A percentile compares a stretch with the other conserved stretches of the same genome.
Conservation (phyloP, 208 protist genomes). For the Endotrypanum monterogeii region DNA sequence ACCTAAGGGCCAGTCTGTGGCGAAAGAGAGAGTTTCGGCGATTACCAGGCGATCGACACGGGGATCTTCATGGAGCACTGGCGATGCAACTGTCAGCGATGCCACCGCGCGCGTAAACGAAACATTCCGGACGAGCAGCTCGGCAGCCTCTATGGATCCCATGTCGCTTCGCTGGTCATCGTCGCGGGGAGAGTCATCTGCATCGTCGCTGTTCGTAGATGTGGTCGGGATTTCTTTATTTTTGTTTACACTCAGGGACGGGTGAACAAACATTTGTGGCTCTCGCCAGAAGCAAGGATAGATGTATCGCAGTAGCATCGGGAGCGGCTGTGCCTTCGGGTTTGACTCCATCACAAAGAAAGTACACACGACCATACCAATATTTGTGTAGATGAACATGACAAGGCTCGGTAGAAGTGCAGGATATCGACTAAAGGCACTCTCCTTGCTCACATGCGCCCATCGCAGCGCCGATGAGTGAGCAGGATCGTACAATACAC, state of each 20-base stretch:
- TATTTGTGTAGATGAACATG: slow-evolving; percentile 56
- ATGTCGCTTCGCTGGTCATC: slow-evolving; percentile 8
- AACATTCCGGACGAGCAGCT: slow-evolving; percentile 7
- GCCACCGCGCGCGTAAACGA: slow-evolving; percentile 9
- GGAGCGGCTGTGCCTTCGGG: slow-evolving; percentile 46
- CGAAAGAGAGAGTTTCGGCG: slow-evolving; percentile 3
- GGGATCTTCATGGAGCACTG: slow-evolving; percentile 13
- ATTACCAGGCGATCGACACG: slow-evolving; percentile 18
- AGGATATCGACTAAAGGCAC: slow-evolving; percentile 42
- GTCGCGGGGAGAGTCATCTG: background rate
- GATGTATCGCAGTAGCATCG: slow-evolving; percentile 21
- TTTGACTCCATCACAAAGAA: slow-evolving; percentile 68
- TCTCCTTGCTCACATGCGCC: slow-evolving; percentile 40
- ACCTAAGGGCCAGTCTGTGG: background rate
- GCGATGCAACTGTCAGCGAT: slow-evolving; percentile 8
- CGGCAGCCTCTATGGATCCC: slow-evolving; percentile 1
- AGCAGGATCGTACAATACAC: slow-evolving; percentile 64
- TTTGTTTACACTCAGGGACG: background rate
- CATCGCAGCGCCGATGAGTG: slow-evolving; percentile 35
- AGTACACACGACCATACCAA: slow-evolving; percentile 51
- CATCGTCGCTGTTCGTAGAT: background rate
- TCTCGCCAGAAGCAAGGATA: slow-evolving; percentile 40
- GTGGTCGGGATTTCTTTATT: background rate
- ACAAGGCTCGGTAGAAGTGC: slow-evolving; percentile 57
- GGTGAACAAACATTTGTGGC: slow-evolving; percentile 32